Evolutionary conservation across 1,284 basidiomycete genomes (phyloP), one percentile per base, ranked within the genome.

Genomic region (Mycena sp.): DNA sequence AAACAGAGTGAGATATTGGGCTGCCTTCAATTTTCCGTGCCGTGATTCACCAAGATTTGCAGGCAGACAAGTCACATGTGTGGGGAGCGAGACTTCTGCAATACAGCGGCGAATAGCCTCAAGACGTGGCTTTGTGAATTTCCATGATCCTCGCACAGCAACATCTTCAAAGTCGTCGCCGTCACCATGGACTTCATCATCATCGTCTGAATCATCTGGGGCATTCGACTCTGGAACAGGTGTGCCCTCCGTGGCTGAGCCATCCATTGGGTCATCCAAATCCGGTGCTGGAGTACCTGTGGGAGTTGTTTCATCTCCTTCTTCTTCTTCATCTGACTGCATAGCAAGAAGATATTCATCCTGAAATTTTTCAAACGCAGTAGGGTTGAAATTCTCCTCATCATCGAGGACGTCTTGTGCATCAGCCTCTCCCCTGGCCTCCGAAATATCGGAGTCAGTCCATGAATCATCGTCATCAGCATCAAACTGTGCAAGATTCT

Each of bases 21-120:
- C 67, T 32, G 77, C 77, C 65, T 77, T 79, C 26, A 79, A 72
- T 59, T 78, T 79, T 35, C 77, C 75, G 69, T 78, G 77, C n/a
- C 49, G 69, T 32, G 52, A 48, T 55, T 78, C 73, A n/a, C 78
- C 78, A 32, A 79, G 71, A 65, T 79, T 78, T 19, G 48, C 58
- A 54, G 78, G 77, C 48, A n/a, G n/a, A n/a, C n/a, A n/a, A n/a
- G n/a, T n/a, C n/a, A n/a, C n/a, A n/a, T n/a, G n/a, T n/a, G n/a
- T 72, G 28, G 78, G 77, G 37, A 77, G 53, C 11, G 53, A 48
- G 23, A 71, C 58, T 62, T 72, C 48, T 6, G 32, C 4, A 25
- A 76, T 72, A 51, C 75, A 74, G n/a, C 45, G 5, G 29, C 58
- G 69, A 43, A 77, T 74, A 1, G 57, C 45, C 6, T 56, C 21